phyloP scores from a whole-genome alignment of 2,329 filamentous ascomycete species.

The Elsinoe australis region DNA sequence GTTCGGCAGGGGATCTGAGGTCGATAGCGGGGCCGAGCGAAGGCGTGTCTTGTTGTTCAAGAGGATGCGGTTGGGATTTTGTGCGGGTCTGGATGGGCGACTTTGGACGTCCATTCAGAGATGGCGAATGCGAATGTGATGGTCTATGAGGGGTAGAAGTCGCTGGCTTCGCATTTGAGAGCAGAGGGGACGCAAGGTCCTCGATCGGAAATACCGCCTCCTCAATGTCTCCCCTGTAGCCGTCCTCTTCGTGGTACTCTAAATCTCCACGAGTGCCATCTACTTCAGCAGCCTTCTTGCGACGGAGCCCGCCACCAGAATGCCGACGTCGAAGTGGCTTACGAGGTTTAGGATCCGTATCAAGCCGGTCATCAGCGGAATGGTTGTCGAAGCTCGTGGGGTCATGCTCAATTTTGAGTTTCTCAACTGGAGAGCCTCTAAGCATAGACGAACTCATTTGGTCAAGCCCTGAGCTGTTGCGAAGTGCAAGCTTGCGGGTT shows the following conservation, averaged over 20 bases:
- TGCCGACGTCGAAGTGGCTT: slow-evolving; percentile 56
- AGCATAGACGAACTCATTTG: background rate
- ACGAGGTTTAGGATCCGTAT: slow-evolving; percentile 1
- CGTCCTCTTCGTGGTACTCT: slow-evolving; percentile 86
- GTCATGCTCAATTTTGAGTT: slow-evolving; percentile 2
- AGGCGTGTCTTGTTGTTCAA: slow-evolving; percentile 8
- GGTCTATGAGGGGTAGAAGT: background rate
- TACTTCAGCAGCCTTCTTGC: slow-evolving; percentile 58
- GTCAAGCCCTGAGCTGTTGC: slow-evolving; percentile 23
- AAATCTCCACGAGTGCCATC: slow-evolving; percentile 60
- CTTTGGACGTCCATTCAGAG: background rate
- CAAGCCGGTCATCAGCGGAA: slow-evolving; percentile 12
- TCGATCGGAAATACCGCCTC: slow-evolving; percentile 66
- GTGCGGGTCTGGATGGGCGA: background rate
- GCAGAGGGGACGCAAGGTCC: slow-evolving; percentile 29
- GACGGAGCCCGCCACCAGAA: slow-evolving; percentile 76
- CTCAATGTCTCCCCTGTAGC: slow-evolving; percentile 71
- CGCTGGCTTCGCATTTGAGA: slow-evolving; percentile 20
- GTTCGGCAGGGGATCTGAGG: slow-evolving; percentile 38
- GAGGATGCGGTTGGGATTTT: too few species aligned
- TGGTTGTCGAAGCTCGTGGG: background rate
- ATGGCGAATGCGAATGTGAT: background rate
- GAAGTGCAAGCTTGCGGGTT: slow-evolving; percentile 37
- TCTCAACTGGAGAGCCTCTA: background rate
- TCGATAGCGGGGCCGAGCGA: slow-evolving; percentile 27